phyloP scores from a whole-genome alignment of 2,329 filamentous ascomycete genomes.

The Coleophoma cylindrospora region DNA sequence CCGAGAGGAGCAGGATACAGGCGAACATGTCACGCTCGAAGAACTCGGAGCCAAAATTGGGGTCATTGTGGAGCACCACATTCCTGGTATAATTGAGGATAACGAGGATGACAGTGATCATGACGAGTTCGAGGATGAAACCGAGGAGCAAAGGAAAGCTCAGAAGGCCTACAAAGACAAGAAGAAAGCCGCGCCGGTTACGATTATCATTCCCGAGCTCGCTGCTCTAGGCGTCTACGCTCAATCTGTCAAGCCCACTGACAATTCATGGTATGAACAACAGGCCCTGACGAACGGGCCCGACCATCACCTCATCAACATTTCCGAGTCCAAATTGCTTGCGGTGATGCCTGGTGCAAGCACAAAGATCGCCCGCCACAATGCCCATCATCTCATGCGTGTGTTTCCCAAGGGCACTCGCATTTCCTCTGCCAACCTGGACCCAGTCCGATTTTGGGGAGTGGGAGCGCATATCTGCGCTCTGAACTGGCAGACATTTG shows the following conservation, averaged over 20 bases:
- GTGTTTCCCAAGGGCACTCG: slow-evolving; percentile 66
- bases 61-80: slow-evolving; percentile 64
- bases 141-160: slow-evolving; percentile 39
- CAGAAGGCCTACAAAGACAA: slow-evolving; percentile 48
- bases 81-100: slow-evolving; percentile 44
- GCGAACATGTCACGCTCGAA: slow-evolving; percentile 49
- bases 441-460: slow-evolving; percentile 60
- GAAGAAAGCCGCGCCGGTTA: slow-evolving; percentile 40
- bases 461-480: slow-evolving; percentile 65
- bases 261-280: slow-evolving; percentile 60
- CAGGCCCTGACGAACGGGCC: slow-evolving; percentile 41
- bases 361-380: slow-evolving; percentile 51
- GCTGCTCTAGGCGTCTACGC: slow-evolving; percentile 64
- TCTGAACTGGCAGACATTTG: slow-evolving; percentile 66
- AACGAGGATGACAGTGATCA: slow-evolving; percentile 33
- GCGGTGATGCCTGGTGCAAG: slow-evolving; percentile 42
- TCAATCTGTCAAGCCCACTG: slow-evolving; percentile 61
- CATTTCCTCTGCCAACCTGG: slow-evolving; percentile 61
- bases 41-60: slow-evolving; percentile 59
- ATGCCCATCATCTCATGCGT: slow-evolving; percentile 62
- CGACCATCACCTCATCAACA: slow-evolving; percentile 63
- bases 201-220: slow-evolving; percentile 57
- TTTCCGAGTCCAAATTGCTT: slow-evolving; percentile 57
- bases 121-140: slow-evolving; percentile 35
- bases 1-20: slow-evolving; percentile 44